phyloP scores from a whole-genome alignment of 345 rosid species.

The Populus euphratica region DNA sequence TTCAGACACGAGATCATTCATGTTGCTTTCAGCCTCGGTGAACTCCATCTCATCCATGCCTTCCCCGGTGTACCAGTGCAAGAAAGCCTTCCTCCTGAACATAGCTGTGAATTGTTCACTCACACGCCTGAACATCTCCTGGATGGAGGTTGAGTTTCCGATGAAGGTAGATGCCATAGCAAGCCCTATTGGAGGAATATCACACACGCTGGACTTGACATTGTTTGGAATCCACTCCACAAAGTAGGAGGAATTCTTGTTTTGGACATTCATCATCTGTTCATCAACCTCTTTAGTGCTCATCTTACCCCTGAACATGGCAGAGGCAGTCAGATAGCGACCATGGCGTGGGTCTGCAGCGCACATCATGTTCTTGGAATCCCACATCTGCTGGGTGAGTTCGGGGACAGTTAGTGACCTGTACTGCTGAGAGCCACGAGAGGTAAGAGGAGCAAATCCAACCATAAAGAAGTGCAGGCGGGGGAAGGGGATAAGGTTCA shows the following conservation, averaged over 20 bases:
- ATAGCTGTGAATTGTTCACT: background rate
- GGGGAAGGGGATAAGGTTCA: constrained; percentile 23
- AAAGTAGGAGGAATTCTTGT: constrained; percentile 20
- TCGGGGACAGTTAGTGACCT: constrained; percentile 20
- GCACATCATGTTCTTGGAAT: constrained; percentile 16
- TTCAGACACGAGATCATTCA: too few species aligned
- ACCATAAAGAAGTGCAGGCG: constrained; percentile 13
- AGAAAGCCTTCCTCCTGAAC: background rate
- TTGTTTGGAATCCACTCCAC: constrained; percentile 24
- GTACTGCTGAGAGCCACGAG: constrained; percentile 24
- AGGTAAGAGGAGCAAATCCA: constrained; percentile 5
- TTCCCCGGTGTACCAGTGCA: too few species aligned
- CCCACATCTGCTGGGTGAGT: constrained; percentile 24
- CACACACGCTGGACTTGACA: constrained; percentile 20
- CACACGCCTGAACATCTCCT: constrained; percentile 1
- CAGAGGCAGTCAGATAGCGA: constrained; percentile 18
- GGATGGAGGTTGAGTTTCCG: constrained; percentile 4
- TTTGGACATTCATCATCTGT: constrained; percentile 22
- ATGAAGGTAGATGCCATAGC: constrained; percentile 17
- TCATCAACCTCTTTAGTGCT: constrained; percentile 7
- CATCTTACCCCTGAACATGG: too few species aligned
- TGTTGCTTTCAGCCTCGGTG: too few species aligned
- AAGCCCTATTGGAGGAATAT: constrained; percentile 18
- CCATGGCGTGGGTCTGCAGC: constrained; percentile 21
- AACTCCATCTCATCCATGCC: too few species aligned